Evolutionary conservation across 176 grass and related monocot species (phyloP).

Genomic region (Rhynchospora breviuscula): DNA sequence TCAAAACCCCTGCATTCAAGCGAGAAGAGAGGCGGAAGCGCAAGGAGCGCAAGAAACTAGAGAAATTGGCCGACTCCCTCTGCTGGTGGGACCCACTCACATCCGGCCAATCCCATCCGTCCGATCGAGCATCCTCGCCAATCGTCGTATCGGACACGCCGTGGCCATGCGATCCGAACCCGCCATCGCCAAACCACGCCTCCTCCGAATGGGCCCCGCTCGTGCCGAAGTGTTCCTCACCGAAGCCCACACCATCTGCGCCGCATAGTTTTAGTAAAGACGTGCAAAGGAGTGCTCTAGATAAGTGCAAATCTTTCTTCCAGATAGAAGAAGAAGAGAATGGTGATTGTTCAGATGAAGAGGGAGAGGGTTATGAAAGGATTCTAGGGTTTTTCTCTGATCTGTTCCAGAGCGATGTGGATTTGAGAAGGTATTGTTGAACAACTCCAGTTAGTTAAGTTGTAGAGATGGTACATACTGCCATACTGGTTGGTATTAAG

Average conservation of each 20-base stretch:
- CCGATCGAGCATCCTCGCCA: neutral
- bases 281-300: neutral
- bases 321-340: constrained; percentile 14
- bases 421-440: constrained; percentile 28
- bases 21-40: constrained; percentile 66
- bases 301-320: neutral
- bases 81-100: constrained; percentile 47
- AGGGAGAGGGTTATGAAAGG: neutral
- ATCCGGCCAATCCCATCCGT: constrained; percentile 2
- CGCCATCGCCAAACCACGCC: neutral
- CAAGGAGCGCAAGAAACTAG: constrained; percentile 53
- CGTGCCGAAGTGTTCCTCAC: neutral
- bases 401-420: constrained; percentile 36
- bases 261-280: neutral
- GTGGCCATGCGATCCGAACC: constrained; percentile 46
- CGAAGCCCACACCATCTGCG: neutral
- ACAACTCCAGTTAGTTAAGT: neutral
- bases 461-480: neutral
- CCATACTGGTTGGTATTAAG: neutral
- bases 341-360: constrained; percentile 13
- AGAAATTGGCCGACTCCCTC: constrained; percentile 36
- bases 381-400: constrained; percentile 42
- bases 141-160: constrained; percentile 30
- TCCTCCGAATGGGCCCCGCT: neutral
- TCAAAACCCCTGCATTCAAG: constrained; percentile 67